Conservation (phyloP, 108 stramenopile genomes). For the Seminavis robusta region DNA sequence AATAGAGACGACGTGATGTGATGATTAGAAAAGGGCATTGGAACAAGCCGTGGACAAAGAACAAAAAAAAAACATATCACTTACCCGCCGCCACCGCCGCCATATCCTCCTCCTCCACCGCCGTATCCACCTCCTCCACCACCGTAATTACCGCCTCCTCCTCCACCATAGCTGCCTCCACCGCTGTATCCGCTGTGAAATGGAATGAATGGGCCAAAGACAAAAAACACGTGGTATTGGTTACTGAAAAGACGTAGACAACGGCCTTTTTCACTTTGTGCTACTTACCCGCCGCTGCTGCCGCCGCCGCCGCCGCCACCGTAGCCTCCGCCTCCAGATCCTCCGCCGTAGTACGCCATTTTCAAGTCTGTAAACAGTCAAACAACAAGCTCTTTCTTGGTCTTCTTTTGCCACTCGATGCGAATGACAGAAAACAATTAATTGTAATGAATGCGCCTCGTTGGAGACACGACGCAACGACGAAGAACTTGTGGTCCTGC, state of each 20-base stretch:
- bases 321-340: not conserved
- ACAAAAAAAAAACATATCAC: not conserved
- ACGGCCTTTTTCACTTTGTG: too few relatives aligned
- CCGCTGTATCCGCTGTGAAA: too few relatives aligned
- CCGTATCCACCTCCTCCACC: slow-evolving; percentile 6
- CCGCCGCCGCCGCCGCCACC: not conserved
- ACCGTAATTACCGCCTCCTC: slow-evolving; percentile 2
- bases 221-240: too few relatives aligned
- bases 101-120: slow-evolving; percentile 14
- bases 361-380: not conserved
- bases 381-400: too few relatives aligned
- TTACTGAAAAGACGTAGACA: too few relatives aligned
- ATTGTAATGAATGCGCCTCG: too few relatives aligned
- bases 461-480: too few relatives aligned
- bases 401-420: too few relatives aligned
- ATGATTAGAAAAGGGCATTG: not conserved
- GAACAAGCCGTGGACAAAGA: not conserved
- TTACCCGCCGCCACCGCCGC: slow-evolving; percentile 17
- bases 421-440: too few relatives aligned
- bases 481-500: too few relatives aligned
- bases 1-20: not conserved
- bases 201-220: too few relatives aligned
- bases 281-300: not conserved
- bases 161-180: too few relatives aligned
- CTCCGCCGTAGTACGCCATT: not conserved